Conservation (phyloP, 2,329 filamentous ascomycete genomes). For the Paraphaeosphaeria minitans region DNA sequence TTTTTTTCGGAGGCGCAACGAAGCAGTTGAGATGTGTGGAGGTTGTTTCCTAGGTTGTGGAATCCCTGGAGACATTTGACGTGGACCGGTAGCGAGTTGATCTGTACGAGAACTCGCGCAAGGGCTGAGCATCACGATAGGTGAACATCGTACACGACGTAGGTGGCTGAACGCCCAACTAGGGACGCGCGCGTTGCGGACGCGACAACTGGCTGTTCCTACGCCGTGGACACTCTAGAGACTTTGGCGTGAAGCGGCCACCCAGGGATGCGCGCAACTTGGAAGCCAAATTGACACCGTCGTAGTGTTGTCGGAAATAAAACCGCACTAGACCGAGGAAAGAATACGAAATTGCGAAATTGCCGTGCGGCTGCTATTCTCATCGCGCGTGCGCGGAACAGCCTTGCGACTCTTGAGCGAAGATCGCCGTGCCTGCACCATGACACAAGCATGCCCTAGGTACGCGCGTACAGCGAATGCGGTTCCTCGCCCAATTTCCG, state of each 20-base stretch:
- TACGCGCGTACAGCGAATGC: background rate
- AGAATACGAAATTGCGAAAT: background rate
- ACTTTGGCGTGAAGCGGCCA: too few relatives aligned
- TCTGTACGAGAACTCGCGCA: background rate
- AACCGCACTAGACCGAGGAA: background rate
- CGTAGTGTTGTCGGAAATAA: background rate
- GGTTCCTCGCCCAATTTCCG: background rate
- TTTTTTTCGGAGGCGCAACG: too few relatives aligned
- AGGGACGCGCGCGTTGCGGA: background rate
- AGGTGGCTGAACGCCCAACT: slow-evolving; percentile 1
- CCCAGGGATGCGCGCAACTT: too few relatives aligned
- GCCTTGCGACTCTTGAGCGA: background rate
- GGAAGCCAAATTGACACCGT: slow-evolving; percentile 1
- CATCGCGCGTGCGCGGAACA: background rate
- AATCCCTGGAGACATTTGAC: background rate
- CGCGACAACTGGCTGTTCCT: too few relatives aligned
- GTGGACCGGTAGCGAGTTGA: background rate
- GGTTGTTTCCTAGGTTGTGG: background rate
- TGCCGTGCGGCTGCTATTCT: background rate
- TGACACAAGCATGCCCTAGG: background rate
- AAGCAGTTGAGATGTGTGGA: background rate
- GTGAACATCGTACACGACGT: background rate
- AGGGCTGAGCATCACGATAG: background rate
- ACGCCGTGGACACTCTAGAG: too few relatives aligned
- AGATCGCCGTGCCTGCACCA: background rate